These are phyloP conservation scores for Kwoniella europaea DNA, from an alignment of 768 basidiomycete genomes.

Conservation along the genomic window DNA sequence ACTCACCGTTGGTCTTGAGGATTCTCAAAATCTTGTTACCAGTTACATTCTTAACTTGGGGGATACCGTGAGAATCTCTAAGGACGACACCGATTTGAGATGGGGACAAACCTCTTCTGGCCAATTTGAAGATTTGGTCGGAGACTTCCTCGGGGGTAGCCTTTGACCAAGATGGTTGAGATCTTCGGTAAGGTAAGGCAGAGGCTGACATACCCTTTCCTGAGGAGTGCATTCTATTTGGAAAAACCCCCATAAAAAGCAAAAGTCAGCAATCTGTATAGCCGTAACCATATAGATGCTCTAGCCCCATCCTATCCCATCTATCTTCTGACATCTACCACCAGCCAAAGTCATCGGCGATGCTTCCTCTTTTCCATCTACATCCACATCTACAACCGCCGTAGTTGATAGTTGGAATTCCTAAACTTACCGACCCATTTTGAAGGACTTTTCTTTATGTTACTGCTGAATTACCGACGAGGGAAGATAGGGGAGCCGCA, in stretches of 20 bases:
- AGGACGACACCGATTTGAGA: constrained; percentile 98
- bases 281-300: constrained; percentile 13
- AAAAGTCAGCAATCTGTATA: constrained; percentile 13
- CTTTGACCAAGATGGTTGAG: constrained; percentile 96
- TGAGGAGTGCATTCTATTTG: constrained; percentile 92
- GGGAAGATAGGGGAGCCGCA: constrained; percentile 27
- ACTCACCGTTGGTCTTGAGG: constrained; percentile 88
- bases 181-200: constrained; percentile 94
- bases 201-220: constrained; percentile 99
- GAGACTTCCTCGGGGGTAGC: constrained; percentile 91
- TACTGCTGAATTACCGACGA: constrained; percentile 28
- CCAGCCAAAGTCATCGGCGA: not conserved
- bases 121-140: constrained; percentile 96
- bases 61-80: constrained; percentile 96
- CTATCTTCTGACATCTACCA: not conserved
- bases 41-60: constrained; percentile 97
- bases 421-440: constrained; percentile 57
- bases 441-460: constrained; percentile 37
- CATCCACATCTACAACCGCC: not conserved
- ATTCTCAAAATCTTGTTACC: constrained; percentile 99
- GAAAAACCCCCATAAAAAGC: not conserved
- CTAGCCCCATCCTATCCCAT: not conserved
- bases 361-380: constrained; percentile 1
- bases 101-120: constrained; percentile 94
- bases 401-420: not conserved